phyloP scores from a whole-genome alignment of 2,329 filamentous ascomycete genomes.

The Aspergillus awamori region DNA sequence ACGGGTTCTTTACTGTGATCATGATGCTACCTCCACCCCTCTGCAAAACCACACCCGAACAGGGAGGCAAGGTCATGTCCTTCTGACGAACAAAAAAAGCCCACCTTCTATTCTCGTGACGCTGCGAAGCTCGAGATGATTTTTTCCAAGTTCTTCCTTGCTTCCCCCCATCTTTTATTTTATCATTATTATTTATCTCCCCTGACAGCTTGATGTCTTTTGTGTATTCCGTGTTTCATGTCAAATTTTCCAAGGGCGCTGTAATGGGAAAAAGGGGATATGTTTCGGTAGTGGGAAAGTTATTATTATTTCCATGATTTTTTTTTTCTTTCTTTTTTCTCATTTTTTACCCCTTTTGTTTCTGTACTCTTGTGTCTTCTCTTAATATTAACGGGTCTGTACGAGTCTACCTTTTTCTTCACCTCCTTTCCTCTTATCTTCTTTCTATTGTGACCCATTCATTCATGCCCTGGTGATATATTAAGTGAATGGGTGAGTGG shows the following conservation, averaged over 20 bases:
- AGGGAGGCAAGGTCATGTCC: constrained; percentile 3
- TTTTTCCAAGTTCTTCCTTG: constrained; percentile 22
- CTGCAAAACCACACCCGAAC: too few species aligned
- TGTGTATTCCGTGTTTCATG: constrained; percentile 15
- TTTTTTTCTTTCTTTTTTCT: constrained; percentile 10
- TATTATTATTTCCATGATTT: constrained; percentile 13
- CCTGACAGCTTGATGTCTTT: constrained; percentile 10
- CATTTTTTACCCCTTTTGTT: constrained; percentile 8
- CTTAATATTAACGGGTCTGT: constrained; percentile 14
- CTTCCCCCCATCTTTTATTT: constrained; percentile 20
- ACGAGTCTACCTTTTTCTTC: too few species aligned
- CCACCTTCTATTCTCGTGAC: constrained; percentile 25
- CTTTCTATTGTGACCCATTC: not conserved
- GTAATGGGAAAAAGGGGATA: constrained; percentile 43
- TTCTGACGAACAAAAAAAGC: not conserved
- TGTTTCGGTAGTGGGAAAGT: constrained; percentile 40
- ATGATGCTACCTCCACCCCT: constrained; percentile 7
- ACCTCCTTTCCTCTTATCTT: not conserved
- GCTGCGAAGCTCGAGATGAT: constrained; percentile 28
- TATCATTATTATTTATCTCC: constrained; percentile 13
- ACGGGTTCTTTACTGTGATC: constrained; percentile 20
- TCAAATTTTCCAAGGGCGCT: constrained; percentile 39
- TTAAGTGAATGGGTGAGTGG: not conserved
- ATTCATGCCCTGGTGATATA: not conserved
- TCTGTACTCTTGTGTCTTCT: not conserved